A percentile compares a stretch with the other conserved stretches of the same genome.
These are phyloP conservation scores for Saccharomyces kudriavzevii DNA, from an alignment of 805 yeast genomes.

Conservation along the genomic window DNA sequence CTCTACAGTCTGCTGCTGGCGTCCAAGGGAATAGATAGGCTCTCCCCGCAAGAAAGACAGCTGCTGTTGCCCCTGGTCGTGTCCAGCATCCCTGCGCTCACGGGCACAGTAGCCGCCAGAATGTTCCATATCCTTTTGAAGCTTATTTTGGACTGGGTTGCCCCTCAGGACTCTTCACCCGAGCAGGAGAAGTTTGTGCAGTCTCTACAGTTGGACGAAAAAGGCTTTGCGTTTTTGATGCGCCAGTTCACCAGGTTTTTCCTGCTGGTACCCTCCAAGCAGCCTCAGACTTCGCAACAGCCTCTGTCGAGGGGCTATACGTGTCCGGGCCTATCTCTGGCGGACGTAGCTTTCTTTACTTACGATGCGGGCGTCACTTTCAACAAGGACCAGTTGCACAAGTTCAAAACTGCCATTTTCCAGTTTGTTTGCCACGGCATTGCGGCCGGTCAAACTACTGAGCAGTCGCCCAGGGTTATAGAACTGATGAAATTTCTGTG, in stretches of 20 bases:
- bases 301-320: constrained; percentile 34
- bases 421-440: constrained; percentile 14
- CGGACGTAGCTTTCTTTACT: constrained; percentile 56
- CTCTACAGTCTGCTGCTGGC: constrained; percentile 58
- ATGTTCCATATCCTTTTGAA: constrained; percentile 54
- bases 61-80: constrained; percentile 42
- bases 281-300: constrained; percentile 29
- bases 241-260: constrained; percentile 48
- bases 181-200: constrained; percentile 34
- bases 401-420: constrained; percentile 35
- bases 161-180: constrained; percentile 40
- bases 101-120: constrained; percentile 42
- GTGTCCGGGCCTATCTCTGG: constrained; percentile 56
- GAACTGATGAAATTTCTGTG: constrained; percentile 42
- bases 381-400: constrained; percentile 39
- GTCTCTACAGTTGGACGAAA: constrained; percentile 31
- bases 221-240: constrained; percentile 41
- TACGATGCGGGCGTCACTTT: constrained; percentile 59
- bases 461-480: constrained; percentile 36
- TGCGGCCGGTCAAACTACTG: constrained; percentile 6
- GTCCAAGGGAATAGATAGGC: constrained; percentile 58
- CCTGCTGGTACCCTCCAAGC: constrained; percentile 42
- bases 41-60: constrained; percentile 30
- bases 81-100: constrained; percentile 36
- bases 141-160: constrained; percentile 40